phyloP scores from a whole-genome alignment of 73 alveolate genomes.

The Stentor coeruleus region DNA sequence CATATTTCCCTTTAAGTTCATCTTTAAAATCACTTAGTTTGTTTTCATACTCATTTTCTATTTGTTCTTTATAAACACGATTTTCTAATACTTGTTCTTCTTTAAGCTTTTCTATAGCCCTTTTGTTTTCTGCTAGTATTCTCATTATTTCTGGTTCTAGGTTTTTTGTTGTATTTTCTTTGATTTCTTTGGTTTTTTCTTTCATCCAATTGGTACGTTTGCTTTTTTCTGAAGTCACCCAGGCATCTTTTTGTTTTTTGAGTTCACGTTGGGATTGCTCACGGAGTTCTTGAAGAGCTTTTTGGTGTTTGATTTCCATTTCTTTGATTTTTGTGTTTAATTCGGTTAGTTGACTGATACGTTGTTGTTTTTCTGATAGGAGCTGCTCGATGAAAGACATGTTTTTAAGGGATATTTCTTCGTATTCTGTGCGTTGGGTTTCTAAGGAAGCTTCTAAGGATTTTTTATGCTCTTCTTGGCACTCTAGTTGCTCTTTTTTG shows the following conservation, averaged over 20 bases:
- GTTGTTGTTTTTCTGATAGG: conserved; percentile 53
- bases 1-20: conserved; percentile 74
- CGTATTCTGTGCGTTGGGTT: conserved; percentile 42
- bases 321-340: conserved; percentile 62
- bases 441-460: neutral
- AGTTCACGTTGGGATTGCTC: conserved; percentile 75
- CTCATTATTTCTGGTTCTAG: conserved; percentile 93
- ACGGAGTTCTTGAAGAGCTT: conserved; percentile 58
- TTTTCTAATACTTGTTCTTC: conserved; percentile 66
- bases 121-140: conserved; percentile 77
- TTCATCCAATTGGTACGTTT: conserved; percentile 92
- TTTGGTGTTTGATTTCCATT: conserved; percentile 58
- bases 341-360: conserved; percentile 44
- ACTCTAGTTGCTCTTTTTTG: neutral
- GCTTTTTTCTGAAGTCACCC: conserved; percentile 87
- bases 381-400: conserved; percentile 54
- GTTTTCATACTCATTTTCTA: conserved; percentile 73
- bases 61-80: conserved; percentile 51
- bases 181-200: conserved; percentile 87
- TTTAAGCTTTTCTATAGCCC: conserved; percentile 61
- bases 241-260: conserved; percentile 84
- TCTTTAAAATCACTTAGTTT: conserved; percentile 71
- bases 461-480: neutral
- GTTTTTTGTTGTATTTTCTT: conserved; percentile 82
- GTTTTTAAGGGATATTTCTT: conserved; percentile 54